Conservation (phyloP, 1,284 basidiomycete genomes). For the Rhodofomes roseus region DNA sequence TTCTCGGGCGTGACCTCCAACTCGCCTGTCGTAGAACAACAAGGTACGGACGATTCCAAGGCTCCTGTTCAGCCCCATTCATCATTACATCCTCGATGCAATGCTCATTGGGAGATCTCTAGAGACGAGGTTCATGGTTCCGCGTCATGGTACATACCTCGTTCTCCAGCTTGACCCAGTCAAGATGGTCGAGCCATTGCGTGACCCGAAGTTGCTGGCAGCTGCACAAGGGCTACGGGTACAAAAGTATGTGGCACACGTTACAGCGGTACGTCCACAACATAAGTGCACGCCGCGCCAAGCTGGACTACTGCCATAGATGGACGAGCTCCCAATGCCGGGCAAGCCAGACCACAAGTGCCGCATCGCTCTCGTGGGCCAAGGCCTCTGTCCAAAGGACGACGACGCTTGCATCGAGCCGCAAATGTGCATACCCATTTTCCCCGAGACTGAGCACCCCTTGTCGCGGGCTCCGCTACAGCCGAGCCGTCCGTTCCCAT, state of each 20-base stretch:
- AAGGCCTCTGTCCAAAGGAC: not conserved
- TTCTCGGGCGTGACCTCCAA: too few species aligned
- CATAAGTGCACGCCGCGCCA: too few species aligned
- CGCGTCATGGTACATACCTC: not conserved
- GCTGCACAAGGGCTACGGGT: not conserved
- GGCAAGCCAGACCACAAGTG: not conserved
- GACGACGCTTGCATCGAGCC: not conserved
- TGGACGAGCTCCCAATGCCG: not conserved
- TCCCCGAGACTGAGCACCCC: not conserved
- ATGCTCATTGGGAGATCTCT: too few species aligned
- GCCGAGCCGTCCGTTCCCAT: not conserved
- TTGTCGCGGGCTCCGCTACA: not conserved
- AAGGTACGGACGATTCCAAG: too few species aligned
- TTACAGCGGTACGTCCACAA: not conserved
- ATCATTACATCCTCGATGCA: too few species aligned
- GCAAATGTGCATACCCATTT: not conserved
- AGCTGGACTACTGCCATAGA: not conserved
- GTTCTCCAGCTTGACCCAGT: not conserved
- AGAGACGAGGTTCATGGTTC: not conserved
- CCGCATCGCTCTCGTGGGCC: not conserved
- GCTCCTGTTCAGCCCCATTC: too few species aligned
- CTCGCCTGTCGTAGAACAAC: too few species aligned
- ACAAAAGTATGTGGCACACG: not conserved
- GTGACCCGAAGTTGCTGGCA: not conserved
- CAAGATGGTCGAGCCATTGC: not conserved